Evolutionary conservation across 805 yeast genomes (phyloP).

Genomic region (Candida argentea): DNA sequence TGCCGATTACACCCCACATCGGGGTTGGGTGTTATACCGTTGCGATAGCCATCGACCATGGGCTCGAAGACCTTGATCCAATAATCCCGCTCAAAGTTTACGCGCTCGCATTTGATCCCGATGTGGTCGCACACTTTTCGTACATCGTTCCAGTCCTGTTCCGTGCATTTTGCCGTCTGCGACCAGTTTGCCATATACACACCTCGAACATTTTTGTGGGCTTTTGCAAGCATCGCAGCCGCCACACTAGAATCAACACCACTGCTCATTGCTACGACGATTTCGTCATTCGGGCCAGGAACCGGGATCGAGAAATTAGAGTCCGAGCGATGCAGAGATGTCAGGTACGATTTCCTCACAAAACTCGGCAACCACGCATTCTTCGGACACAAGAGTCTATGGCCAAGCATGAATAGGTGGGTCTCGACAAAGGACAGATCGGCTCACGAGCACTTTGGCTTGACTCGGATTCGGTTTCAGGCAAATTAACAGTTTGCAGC

Average conservation of each 20-base stretch:
- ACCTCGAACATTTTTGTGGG: conserved; percentile 57
- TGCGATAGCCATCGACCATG: conserved; percentile 63
- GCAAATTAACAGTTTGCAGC: no score
- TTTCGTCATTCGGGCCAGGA: conserved; percentile 46
- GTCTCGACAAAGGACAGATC: no score
- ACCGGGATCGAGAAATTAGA: conserved; percentile 28
- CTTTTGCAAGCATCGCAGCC: conserved; percentile 56
- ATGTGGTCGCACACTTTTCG: conserved; percentile 50
- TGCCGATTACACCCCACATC: conserved; percentile 80
- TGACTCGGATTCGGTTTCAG: no score
- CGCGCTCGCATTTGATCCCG: conserved; percentile 60
- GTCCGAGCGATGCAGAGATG: no score
- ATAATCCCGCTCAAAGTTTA: conserved; percentile 82
- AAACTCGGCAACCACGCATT: no score
- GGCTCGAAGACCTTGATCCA: conserved; percentile 92
- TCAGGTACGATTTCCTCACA: no score
- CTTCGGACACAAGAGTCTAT: no score
- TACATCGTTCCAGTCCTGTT: conserved; percentile 84
- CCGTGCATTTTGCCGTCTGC: conserved; percentile 59
- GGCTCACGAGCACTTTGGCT: no score
- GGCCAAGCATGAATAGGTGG: no score
- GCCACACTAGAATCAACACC: conserved; percentile 94
- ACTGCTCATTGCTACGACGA: conserved; percentile 87
- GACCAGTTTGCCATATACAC: conserved; percentile 94
- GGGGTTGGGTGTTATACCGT: conserved; percentile 88